phyloP scores from a whole-genome alignment of 768 basidiomycete genomes.

The Leccinellum albellum region DNA sequence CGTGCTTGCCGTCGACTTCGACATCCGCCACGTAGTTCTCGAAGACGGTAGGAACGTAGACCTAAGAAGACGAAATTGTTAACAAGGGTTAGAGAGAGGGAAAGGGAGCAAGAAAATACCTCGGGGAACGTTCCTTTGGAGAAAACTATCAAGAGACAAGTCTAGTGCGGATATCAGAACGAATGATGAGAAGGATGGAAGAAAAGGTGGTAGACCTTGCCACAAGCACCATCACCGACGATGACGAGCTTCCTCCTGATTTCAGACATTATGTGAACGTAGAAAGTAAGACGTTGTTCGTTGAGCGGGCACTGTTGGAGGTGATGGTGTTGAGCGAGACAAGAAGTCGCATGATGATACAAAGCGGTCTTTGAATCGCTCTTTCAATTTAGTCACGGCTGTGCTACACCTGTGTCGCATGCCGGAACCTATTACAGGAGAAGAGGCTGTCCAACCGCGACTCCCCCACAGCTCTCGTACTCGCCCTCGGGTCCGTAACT shows the following conservation, averaged over 20 bases:
- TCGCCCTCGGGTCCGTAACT: conserved; percentile 60
- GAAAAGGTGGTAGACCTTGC: conserved; percentile 60
- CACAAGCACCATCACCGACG: conserved; percentile 97
- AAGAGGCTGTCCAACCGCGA: not conserved
- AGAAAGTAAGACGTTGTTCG: conserved; percentile 31
- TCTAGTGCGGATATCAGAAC: conserved; percentile 43
- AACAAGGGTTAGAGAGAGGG: not conserved
- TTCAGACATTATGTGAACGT: conserved; percentile 74
- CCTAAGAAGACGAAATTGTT: conserved; percentile 43
- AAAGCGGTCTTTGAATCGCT: conserved; percentile 33
- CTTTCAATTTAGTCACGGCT: conserved; percentile 27
- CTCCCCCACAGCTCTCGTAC: conserved; percentile 47
- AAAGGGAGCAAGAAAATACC: conserved; percentile 40
- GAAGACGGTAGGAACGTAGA: conserved; percentile 98
- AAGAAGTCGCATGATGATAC: conserved; percentile 37
- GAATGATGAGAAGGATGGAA: conserved; percentile 3
- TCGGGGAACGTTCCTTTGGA: conserved; percentile 96
- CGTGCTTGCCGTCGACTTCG: conserved; percentile 96
- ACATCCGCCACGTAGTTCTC: conserved; percentile 99
- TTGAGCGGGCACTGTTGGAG: conserved; percentile 35
- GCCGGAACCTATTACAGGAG: conserved; percentile 14
- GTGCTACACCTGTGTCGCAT: conserved; percentile 33
- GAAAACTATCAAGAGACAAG: conserved; percentile 93
- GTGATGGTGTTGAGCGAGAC: conserved; percentile 38
- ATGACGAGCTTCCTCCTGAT: conserved; percentile 99